Evolutionary conservation across 805 yeast genomes (phyloP).

Genomic region (Clavispora carvajalis): DNA sequence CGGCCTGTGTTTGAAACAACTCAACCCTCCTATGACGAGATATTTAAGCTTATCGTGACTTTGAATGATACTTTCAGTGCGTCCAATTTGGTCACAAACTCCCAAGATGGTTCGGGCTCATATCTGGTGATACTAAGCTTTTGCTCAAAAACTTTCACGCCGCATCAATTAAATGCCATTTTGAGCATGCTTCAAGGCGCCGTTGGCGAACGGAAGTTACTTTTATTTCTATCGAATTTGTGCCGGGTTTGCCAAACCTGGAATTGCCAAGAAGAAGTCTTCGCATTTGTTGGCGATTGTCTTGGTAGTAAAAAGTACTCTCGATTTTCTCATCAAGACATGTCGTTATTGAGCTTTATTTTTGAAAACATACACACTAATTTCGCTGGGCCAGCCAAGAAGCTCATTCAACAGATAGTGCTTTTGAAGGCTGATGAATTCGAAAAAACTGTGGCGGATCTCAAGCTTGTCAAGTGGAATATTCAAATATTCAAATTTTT

Average conservation of each 20-base stretch:
- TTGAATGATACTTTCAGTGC: constrained; percentile 32
- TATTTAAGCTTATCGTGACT: constrained; percentile 21
- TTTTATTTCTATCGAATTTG: constrained; percentile 17
- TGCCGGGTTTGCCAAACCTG: constrained; percentile 6
- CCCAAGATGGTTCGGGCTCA: constrained; percentile 6
- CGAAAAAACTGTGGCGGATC: constrained; percentile 13
- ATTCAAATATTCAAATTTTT: constrained; percentile 27
- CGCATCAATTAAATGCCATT: constrained; percentile 11
- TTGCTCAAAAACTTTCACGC: constrained; percentile 2
- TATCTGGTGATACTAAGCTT: constrained; percentile 7
- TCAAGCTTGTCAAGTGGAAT: constrained; percentile 27
- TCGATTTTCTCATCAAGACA: constrained; percentile 13
- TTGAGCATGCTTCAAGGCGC: constrained; percentile 13
- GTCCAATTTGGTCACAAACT: constrained; percentile 13
- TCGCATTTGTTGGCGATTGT: constrained; percentile 12
- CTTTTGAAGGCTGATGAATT: constrained; percentile 24
- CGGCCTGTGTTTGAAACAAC: constrained; percentile 17
- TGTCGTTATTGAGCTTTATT: constrained; percentile 17
- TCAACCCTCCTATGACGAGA: constrained; percentile 14
- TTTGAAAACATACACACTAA: constrained; percentile 15
- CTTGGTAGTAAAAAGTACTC: constrained; percentile 18
- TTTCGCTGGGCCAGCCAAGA: constrained; percentile 27
- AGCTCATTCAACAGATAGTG: constrained; percentile 30
- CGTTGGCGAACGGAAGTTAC: constrained; percentile 15
- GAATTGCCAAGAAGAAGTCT: constrained; percentile 8